Evolutionary conservation across 1,284 basidiomycete species (phyloP), one percentile per base, ranked within the genome.

Genomic region (Ustilago nuda): DNA sequence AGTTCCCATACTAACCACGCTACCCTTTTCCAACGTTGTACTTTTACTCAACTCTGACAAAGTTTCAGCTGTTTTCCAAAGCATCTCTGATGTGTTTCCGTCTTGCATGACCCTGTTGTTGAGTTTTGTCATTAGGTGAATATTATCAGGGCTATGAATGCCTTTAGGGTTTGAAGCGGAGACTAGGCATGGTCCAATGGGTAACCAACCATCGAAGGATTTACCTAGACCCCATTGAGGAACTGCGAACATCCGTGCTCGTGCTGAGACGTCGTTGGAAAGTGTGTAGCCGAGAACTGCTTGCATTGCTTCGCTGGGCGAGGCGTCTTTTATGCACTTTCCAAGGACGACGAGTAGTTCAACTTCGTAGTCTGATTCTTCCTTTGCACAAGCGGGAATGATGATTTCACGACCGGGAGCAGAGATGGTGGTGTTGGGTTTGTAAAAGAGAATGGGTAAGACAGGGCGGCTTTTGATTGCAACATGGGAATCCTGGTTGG

Each of bases 1-100:
- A 4, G 78, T 82, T 1, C 72, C 80, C 54, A 93, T 94, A 79
- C 93, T 89, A 79, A 95, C 92, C 71, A 95, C 87, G 0, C 92
- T 91, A 1, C 94, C 94, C 0, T 92, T 90, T 70, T 91, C 89
- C 30, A 97, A 90, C 0, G 94, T 96, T 4, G 93, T 94, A 1
- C 92, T 94, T 36, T 59, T 68, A 30, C 65, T 70, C 13, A 82
- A 45, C 48, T 76, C 62, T 6, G 62, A 55, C 7, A 82, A 37
- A 0, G 80, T 82, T 62, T 82, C 80, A 7, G 83, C 66, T 32
- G 83, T 71, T 51, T 78, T 63, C 54, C 72, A 78, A 19, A 85
- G 82, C 79, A 84, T 73, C 36, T 80, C 68, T 2, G 27, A 86
- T 2, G 93, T 94, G 39, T 87, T 91, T 0, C 93, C 92, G 64